Base-by-base conservation (phyloP, 371 early-diverging fungal genomes). In the Funneliformis caledonium region DNA sequence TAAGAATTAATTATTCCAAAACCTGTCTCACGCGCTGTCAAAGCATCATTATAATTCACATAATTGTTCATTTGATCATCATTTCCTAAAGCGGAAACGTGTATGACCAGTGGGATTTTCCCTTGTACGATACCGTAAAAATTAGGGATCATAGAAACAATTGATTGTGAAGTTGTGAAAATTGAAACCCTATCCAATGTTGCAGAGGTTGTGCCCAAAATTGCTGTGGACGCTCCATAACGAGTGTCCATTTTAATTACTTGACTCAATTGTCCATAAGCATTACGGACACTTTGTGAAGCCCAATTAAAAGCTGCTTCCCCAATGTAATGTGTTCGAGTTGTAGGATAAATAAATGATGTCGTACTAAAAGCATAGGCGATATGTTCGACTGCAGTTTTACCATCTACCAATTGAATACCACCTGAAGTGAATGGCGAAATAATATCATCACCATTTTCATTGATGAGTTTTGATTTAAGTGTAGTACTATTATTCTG, bases 121-220 rank as follows among this genome's bases (percentile, higher is more conserved):
- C 88, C 86, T 22, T 86, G 84, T 26, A 90, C 92, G 59, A 96
- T 91, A 62, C 88, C 88, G 80, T 92, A 89, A 84, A 97, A 87
- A 82, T 93, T 91, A 47, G 95, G 94, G 50, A 94, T 88, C 95
- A 97, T 94, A 72, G 90, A 88, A 14, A 92, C 86, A 65, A 97
- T 88, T 0, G 95, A 93, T 61, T 90, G 91, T 26, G 93, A 92
- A n/a, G 92, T 88, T 0, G 94, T 87, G 69, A 96, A 84, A 43
- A 93, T 93, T 0, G 94, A 84, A 14, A 89, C 84, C 14, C 81
- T 80, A 19, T 90, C 91, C 82, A 52, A 68, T 22, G 80, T 80
- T 75, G 50, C 73, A 81, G 86, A 82, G 19, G 88, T 80, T 16
- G 95, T 93, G 76, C 96, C 97, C 81, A 92, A 92, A 56, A 95